Conservation (phyloP, 2,329 filamentous ascomycete species). For the Purpureocillium lavendulum region DNA sequence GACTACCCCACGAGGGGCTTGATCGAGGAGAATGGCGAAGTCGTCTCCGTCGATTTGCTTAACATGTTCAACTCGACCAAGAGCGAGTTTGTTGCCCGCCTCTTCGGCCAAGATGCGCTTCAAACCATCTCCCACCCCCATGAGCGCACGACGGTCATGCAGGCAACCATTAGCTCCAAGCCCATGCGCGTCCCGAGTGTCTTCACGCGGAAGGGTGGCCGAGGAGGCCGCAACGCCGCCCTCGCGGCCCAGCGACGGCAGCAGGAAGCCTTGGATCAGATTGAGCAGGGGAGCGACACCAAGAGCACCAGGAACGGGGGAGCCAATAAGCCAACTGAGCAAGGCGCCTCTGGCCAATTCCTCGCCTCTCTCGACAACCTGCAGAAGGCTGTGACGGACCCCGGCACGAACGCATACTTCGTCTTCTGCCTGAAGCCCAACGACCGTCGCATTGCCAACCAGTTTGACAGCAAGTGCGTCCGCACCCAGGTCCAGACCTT, state of each 20-base stretch:
- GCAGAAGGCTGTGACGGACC: constrained; percentile 72
- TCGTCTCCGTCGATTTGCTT: constrained; percentile 92
- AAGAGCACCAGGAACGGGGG: constrained; percentile 30
- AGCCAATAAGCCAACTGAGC: constrained; percentile 40
- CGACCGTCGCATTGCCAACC: constrained; percentile 91
- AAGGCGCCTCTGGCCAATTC: constrained; percentile 90
- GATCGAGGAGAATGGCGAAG: constrained; percentile 90
- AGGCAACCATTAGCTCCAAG: constrained; percentile 93
- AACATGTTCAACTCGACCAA: constrained; percentile 85
- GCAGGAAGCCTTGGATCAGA: constrained; percentile 35
- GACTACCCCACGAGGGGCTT: constrained; percentile 85
- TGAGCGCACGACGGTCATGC: constrained; percentile 84
- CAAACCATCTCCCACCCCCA: constrained; percentile 90
- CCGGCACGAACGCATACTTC: constrained; percentile 88
- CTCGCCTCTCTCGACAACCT: constrained; percentile 83
- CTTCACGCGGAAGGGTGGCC: constrained; percentile 66
- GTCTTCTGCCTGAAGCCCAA: constrained; percentile 97
- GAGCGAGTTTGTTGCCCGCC: constrained; percentile 77
- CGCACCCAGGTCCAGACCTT: constrained; percentile 90
- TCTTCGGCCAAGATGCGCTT: constrained; percentile 93
- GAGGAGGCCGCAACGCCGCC: constrained; percentile 8
- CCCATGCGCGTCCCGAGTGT: constrained; percentile 89
- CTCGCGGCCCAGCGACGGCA: constrained; percentile 28
- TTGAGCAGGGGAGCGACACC: constrained; percentile 40
- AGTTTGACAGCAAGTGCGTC: constrained; percentile 98